Evolutionary conservation across 2,329 filamentous ascomycete species (phyloP), one percentile per base, ranked within the genome.

Genomic region (Sclerotinia trifoliorum): DNA sequence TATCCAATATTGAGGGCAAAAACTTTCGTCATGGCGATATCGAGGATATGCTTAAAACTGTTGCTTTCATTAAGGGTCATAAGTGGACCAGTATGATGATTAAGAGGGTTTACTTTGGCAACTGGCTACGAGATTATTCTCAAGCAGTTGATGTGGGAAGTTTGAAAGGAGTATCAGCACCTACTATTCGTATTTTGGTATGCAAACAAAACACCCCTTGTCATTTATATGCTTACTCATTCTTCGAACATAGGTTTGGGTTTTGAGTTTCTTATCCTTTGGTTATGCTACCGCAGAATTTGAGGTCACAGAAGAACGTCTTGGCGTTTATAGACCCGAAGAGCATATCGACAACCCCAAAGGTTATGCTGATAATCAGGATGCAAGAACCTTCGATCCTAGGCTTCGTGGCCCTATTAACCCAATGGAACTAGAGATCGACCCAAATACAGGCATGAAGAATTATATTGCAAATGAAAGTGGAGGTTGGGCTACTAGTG

Each of bases 391-490:
- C 74, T 93, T 87, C 75, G 95, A 98, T 77, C 81, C 84, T 49
- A 89, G 95, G 35, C 86, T 98, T 10, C 90, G 95, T 63, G 91
- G 89, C 0, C 94, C 94, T 0, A 88, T 98, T 11, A 82, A 87
- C 69, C 84, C 85, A 5, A 79, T 86, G 52, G 92, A 95, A 76
- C 86, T 91, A 26, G 88, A 91, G 69, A 86, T 95, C 68, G 92
- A 95, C 75, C 81, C 81, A 46, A 81, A 85, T 7, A 95, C 92
- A 0, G 94, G 94, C n/a, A 97, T 99, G 94, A 99, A 98, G 80
- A 98, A 98, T 78, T 99, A 99, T 79, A 98, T 99, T 73, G 89
- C 94, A 70, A 98, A 97, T 75, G 94, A 98, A 78, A 83, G 81
- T 19, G 92, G 93, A 5, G 85, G 87, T 52, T 97, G 94, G 91